These are phyloP conservation scores for Phyllosticta capitalensis DNA, from an alignment of 2,329 filamentous ascomycete genomes.

Conservation along the genomic window DNA sequence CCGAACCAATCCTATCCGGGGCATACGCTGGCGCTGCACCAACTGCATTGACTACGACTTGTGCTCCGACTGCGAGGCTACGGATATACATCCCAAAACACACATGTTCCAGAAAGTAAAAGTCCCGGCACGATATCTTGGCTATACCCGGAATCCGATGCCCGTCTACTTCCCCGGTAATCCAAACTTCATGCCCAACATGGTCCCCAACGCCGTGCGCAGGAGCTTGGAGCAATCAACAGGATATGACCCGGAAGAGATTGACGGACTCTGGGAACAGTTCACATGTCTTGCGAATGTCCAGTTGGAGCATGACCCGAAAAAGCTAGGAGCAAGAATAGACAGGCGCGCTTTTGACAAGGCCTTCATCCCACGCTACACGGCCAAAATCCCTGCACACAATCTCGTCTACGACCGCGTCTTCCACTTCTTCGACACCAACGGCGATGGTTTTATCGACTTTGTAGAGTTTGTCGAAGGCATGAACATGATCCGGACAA, in stretches of 20 bases:
- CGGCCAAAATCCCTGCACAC: conserved; percentile 65
- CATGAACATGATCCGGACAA: conserved; percentile 48
- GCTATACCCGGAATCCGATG: conserved; percentile 65
- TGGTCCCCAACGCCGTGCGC: conserved; percentile 58
- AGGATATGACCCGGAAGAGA: conserved; percentile 64
- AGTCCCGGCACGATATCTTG: conserved; percentile 77
- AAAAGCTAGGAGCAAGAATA: conserved; percentile 70
- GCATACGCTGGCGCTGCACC: conserved; percentile 85
- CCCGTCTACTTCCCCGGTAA: conserved; percentile 85
- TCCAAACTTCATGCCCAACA: conserved; percentile 59
- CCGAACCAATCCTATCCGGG: conserved; percentile 77
- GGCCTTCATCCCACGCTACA: conserved; percentile 77
- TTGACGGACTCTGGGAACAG: conserved; percentile 93
- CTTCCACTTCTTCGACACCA: conserved; percentile 92
- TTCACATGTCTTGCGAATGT: conserved; percentile 89
- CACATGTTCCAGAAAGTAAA: conserved; percentile 96
- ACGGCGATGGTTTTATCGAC: conserved; percentile 78
- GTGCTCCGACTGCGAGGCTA: conserved; percentile 81
- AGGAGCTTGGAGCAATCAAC: conserved; percentile 44
- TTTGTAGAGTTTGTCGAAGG: conserved; percentile 88
- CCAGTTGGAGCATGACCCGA: conserved; percentile 73
- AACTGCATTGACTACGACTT: conserved; percentile 96
- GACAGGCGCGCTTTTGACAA: conserved; percentile 88
- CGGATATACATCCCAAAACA: conserved; percentile 70
- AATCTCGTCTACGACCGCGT: conserved; percentile 93